Conservation (phyloP, 2,329 filamentous ascomycete species). For the Diaporthe citriasiana region DNA sequence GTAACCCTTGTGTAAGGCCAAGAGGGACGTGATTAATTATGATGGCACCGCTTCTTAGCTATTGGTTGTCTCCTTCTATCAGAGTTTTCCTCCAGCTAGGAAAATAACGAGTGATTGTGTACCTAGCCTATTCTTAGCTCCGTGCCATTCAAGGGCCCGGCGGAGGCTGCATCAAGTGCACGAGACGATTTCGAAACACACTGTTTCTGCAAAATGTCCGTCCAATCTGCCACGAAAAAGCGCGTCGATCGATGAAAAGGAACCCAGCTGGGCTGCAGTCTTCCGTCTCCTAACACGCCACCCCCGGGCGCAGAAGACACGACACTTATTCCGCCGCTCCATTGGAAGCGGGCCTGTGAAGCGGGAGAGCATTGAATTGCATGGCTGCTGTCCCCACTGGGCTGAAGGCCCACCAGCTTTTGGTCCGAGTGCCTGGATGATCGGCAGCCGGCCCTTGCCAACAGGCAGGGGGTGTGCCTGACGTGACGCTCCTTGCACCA, state of each 20-base stretch:
- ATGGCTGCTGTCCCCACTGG: conserved; percentile 8
- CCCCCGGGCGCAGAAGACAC: conserved; percentile 15
- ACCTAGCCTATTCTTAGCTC: conserved; percentile 22
- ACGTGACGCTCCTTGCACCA: conserved; percentile 7
- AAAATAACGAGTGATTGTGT: not conserved
- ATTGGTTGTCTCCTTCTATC: not conserved
- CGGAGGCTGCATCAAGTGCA: not conserved
- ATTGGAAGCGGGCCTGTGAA: conserved; percentile 28
- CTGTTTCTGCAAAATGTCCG: conserved; percentile 5
- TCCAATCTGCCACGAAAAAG: not conserved
- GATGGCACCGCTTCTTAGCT: conserved; percentile 12
- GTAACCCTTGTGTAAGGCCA: not conserved
- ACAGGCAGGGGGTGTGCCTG: conserved; percentile 18
- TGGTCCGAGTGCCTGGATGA: conserved; percentile 35
- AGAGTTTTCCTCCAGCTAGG: not conserved
- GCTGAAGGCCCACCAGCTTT: conserved; percentile 24
- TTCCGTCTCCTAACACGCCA: conserved; percentile 7
- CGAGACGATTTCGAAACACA: conserved; percentile 28
- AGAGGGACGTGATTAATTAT: conserved; percentile 11
- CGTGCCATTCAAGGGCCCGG: not conserved
- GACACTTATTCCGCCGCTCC: conserved; percentile 19
- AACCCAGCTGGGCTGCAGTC: not conserved
- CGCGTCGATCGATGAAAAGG: not conserved
- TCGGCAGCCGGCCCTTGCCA: conserved; percentile 25
- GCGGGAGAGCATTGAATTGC: conserved; percentile 15